phyloP scores from a whole-genome alignment of 768 basidiomycete species.

The Multifurca ochricompacta region DNA sequence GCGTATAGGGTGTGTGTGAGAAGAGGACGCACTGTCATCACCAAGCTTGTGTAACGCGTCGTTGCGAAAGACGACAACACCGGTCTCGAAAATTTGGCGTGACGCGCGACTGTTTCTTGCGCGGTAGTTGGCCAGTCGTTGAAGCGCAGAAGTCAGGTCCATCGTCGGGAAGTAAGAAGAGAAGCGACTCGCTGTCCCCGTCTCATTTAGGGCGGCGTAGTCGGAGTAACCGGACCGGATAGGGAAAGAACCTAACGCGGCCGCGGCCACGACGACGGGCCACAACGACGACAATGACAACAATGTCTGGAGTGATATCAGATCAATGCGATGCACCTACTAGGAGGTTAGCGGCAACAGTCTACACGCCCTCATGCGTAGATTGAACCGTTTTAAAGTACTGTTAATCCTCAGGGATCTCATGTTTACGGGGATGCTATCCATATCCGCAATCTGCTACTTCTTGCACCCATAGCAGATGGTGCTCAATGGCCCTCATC shows the following conservation, averaged over 20 bases:
- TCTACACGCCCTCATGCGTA: not conserved
- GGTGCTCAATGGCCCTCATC: constrained; percentile 41
- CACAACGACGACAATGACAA: not conserved
- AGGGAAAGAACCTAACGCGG: not conserved
- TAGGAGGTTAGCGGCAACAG: constrained; percentile 1
- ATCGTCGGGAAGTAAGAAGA: too few species aligned
- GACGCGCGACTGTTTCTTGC: constrained; percentile 28
- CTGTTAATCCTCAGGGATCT: not conserved
- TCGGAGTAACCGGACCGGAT: constrained; percentile 4
- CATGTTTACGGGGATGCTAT: constrained; percentile 29
- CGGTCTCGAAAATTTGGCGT: constrained; percentile 30
- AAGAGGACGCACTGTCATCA: constrained; percentile 26
- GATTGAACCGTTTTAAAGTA: not conserved
- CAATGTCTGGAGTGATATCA: not conserved
- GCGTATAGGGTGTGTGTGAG: not conserved
- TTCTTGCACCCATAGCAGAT: constrained; percentile 34
- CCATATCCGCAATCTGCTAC: constrained; percentile 41
- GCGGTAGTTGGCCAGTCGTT: constrained; percentile 31
- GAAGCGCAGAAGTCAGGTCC: constrained; percentile 29
- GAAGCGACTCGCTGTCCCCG: too few species aligned
- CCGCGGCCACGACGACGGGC: not conserved
- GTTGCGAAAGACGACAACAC: constrained; percentile 26
- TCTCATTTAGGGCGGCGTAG: not conserved
- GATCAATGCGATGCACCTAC: not conserved
- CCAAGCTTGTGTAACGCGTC: constrained; percentile 26